Percentiles rank a stretch among this genome's conserved stretches.
Evolutionary conservation across 2,329 filamentous ascomycete species (phyloP).

Genomic region (Hymenoscyphus albidus): DNA sequence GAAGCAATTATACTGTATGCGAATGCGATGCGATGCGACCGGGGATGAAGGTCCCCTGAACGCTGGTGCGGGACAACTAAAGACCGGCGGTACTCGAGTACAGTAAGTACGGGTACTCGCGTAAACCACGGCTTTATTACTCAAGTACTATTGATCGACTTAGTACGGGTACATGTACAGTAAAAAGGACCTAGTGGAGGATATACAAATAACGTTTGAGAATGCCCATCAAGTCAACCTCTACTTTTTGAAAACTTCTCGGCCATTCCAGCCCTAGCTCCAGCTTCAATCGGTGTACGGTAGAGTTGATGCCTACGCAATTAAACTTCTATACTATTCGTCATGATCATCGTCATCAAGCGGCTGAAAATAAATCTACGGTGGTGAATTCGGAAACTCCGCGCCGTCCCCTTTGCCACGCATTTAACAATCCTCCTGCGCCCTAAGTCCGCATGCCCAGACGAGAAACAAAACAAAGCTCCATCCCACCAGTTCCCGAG

Average conservation of each 20-base stretch:
- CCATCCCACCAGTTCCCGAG: conserved; percentile 17
- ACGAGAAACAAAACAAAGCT: conserved; percentile 11
- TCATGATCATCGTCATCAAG: conserved; percentile 12
- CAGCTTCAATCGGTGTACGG: neutral
- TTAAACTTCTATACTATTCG: no score
- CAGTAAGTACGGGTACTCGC: no score
- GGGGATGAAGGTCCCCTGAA: neutral
- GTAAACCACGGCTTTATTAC: no score
- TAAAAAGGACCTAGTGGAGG: no score
- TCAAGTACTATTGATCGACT: no score
- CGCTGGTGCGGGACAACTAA: neutral
- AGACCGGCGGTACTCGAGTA: neutral
- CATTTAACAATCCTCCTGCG: conserved; percentile 1
- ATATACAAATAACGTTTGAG: neutral
- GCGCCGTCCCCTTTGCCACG: neutral
- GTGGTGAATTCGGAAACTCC: neutral
- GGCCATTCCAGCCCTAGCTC: neutral
- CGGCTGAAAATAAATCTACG: neutral
- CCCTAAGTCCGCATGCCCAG: conserved; percentile 24
- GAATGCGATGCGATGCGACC: neutral
- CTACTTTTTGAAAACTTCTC: neutral
- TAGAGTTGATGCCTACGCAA: no score
- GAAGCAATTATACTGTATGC: neutral
- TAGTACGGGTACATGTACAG: neutral
- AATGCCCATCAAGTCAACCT: neutral